These are phyloP conservation scores for Bjerkandera adusta DNA, from an alignment of 1,284 basidiomycete species.

Conservation along the genomic window DNA sequence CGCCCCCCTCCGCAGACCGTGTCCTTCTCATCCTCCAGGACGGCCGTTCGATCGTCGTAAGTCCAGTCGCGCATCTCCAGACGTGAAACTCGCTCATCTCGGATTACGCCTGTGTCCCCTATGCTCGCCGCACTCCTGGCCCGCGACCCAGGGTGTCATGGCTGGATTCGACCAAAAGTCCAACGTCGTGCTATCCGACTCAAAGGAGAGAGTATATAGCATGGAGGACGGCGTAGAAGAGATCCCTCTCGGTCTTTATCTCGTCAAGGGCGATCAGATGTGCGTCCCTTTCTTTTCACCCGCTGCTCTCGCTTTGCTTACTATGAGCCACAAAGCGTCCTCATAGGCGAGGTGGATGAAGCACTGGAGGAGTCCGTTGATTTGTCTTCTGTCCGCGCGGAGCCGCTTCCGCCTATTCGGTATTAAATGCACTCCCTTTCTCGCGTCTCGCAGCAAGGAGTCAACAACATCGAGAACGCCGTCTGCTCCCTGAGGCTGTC, in stretches of 20 bases:
- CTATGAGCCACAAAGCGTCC: constrained; percentile 48
- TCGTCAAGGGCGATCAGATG: constrained; percentile 99
- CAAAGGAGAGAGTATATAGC: constrained; percentile 88
- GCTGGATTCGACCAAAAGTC: constrained; percentile 92
- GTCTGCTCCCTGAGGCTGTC: too few species aligned
- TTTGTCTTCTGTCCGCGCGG: constrained; percentile 79
- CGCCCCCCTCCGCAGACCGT: constrained; percentile 48
- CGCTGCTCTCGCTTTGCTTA: neutral
- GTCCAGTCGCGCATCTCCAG: constrained; percentile 26
- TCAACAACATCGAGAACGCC: too few species aligned
- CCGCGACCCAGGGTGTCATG: constrained; percentile 67
- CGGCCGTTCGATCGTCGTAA: constrained; percentile 82
- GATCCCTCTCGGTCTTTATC: constrained; percentile 92
- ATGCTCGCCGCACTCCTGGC: neutral
- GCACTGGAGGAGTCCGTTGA: constrained; percentile 81
- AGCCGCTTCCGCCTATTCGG: constrained; percentile 80
- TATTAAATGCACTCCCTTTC: constrained; percentile 46
- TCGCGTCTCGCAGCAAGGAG: too few species aligned
- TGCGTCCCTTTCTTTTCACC: constrained; percentile 40
- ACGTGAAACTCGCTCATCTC: constrained; percentile 6
- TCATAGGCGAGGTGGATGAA: constrained; percentile 91
- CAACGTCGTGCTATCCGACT: constrained; percentile 90
- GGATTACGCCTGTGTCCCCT: neutral
- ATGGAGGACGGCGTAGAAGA: constrained; percentile 92
- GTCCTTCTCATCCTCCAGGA: constrained; percentile 91